Conservation (phyloP, 2,329 filamentous ascomycete species). For the Biscogniauxia marginata region DNA sequence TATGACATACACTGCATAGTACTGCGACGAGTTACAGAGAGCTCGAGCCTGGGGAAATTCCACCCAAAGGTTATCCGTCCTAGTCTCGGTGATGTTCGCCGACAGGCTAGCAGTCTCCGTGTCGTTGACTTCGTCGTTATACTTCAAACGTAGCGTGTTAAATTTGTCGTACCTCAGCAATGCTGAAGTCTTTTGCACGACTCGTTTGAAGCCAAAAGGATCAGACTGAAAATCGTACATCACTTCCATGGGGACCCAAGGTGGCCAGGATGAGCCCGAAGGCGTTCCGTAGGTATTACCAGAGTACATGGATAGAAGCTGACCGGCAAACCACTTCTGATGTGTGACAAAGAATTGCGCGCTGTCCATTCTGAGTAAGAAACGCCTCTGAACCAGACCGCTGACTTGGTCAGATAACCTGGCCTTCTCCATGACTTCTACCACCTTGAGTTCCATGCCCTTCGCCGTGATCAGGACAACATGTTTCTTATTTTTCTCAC, state of each 20-base stretch:
- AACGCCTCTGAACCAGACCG: conserved; percentile 90
- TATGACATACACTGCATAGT: conserved; percentile 98
- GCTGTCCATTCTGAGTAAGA: conserved; percentile 94
- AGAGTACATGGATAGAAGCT: conserved; percentile 88
- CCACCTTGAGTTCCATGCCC: conserved; percentile 95
- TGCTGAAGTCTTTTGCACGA: conserved; percentile 95
- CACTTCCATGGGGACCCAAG: conserved; percentile 97
- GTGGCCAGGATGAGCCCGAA: conserved; percentile 85
- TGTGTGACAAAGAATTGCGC: conserved; percentile 98
- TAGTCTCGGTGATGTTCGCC: conserved; percentile 62
- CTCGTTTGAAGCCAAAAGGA: conserved; percentile 95
- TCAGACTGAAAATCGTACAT: conserved; percentile 96
- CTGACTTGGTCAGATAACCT: conserved; percentile 90
- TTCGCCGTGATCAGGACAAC: conserved; percentile 97
- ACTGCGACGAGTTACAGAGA: conserved; percentile 96
- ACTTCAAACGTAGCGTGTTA: conserved; percentile 94
- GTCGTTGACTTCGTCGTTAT: conserved; percentile 86
- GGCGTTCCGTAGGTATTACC: conserved; percentile 89
- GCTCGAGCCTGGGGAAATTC: conserved; percentile 92
- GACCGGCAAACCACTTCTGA: conserved; percentile 82
- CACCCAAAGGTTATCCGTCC: conserved; percentile 96
- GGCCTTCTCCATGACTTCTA: conserved; percentile 97
- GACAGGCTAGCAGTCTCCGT: conserved; percentile 53
- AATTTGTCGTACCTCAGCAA: conserved; percentile 96
- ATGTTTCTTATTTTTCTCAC: conserved; percentile 95